A percentile compares a stretch with the other conserved stretches of the same genome.
phyloP scores from a whole-genome alignment of 495 filamentous ascomycete species.

The Podospora conica region DNA sequence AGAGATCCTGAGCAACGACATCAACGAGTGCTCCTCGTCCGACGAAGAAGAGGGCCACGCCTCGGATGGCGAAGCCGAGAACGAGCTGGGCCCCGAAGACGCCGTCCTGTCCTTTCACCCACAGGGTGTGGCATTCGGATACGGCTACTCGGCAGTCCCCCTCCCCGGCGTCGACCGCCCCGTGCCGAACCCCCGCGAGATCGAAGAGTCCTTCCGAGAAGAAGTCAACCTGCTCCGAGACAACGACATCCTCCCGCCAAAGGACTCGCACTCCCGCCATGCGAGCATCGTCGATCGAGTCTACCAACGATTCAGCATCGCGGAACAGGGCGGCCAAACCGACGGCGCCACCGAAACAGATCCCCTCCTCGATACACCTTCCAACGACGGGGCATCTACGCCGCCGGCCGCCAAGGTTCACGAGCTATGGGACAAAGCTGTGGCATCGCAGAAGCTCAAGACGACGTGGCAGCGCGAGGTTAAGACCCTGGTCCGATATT shows the following conservation, averaged over 20 bases:
- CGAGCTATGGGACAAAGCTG: slow-evolving; percentile 66
- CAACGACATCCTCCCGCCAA: slow-evolving; percentile 64
- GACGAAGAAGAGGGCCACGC: slow-evolving; percentile 31
- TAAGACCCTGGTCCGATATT: slow-evolving; percentile 53
- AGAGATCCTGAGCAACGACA: slow-evolving; percentile 60
- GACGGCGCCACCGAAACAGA: slow-evolving; percentile 40
- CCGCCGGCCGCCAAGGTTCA: slow-evolving; percentile 16
- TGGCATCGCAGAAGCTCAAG: slow-evolving; percentile 63
- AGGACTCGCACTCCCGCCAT: slow-evolving; percentile 34
- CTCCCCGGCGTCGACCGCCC: slow-evolving; percentile 48
- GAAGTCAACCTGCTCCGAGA: slow-evolving; percentile 71
- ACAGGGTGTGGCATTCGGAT: slow-evolving; percentile 56
- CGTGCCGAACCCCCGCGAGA: slow-evolving; percentile 46
- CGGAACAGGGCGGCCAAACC: slow-evolving; percentile 43
- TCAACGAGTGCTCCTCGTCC: slow-evolving; percentile 51
- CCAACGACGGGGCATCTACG: not conserved
- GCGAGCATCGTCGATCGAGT: slow-evolving; percentile 18
- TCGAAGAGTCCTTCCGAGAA: slow-evolving; percentile 56
- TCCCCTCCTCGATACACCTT: slow-evolving; percentile 23
- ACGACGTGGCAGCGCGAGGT: slow-evolving; percentile 81
- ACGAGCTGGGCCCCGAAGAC: slow-evolving; percentile 30
- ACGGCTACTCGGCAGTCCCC: slow-evolving; percentile 38
- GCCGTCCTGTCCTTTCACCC: slow-evolving; percentile 63
- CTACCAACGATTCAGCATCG: slow-evolving; percentile 38
- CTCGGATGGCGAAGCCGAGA: not conserved